Conservation (phyloP, 1,284 basidiomycete genomes). For the Paramarasmius palmivorus region DNA sequence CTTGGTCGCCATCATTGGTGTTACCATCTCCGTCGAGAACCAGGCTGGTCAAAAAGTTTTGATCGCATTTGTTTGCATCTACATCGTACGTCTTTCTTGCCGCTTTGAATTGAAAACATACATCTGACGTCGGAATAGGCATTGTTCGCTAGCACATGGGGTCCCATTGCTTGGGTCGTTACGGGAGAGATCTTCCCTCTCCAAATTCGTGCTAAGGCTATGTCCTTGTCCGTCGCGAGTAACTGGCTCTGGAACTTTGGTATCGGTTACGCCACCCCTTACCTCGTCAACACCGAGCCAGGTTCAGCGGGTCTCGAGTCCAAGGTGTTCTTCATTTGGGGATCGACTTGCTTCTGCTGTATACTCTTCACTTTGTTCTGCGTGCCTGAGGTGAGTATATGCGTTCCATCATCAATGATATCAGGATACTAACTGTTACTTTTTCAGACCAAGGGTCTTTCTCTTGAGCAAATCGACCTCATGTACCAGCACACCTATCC, state of each 20-base stretch:
- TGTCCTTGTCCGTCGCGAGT: conserved; percentile 47
- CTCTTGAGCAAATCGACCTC: conserved; percentile 73
- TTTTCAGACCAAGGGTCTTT: conserved; percentile 63
- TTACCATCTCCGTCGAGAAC: conserved; percentile 26
- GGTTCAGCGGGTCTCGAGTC: conserved; percentile 11
- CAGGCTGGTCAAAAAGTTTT: conserved; percentile 37
- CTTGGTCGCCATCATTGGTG: conserved; percentile 40
- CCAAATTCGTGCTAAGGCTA: conserved; percentile 46
- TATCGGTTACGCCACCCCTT: conserved; percentile 47
- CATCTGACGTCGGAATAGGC: neutral
- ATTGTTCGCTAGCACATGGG: conserved; percentile 43
- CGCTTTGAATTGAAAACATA: neutral
- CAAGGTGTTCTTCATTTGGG: conserved; percentile 28
- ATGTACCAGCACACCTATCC: conserved; percentile 59
- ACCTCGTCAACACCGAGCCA: conserved; percentile 43
- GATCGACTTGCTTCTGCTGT: conserved; percentile 67
- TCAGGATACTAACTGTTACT: conserved; percentile 9
- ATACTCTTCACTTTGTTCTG: conserved; percentile 79
- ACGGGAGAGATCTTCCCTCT: conserved; percentile 41
- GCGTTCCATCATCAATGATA: conserved; percentile 8
- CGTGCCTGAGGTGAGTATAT: conserved; percentile 57
- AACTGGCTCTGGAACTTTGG: conserved; percentile 52
- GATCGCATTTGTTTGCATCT: conserved; percentile 55
- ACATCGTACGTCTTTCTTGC: conserved; percentile 39
- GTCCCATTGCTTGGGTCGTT: conserved; percentile 36